These are phyloP conservation scores for Pholiota microspora DNA, from an alignment of 768 basidiomycete genomes.

Conservation along the genomic window DNA sequence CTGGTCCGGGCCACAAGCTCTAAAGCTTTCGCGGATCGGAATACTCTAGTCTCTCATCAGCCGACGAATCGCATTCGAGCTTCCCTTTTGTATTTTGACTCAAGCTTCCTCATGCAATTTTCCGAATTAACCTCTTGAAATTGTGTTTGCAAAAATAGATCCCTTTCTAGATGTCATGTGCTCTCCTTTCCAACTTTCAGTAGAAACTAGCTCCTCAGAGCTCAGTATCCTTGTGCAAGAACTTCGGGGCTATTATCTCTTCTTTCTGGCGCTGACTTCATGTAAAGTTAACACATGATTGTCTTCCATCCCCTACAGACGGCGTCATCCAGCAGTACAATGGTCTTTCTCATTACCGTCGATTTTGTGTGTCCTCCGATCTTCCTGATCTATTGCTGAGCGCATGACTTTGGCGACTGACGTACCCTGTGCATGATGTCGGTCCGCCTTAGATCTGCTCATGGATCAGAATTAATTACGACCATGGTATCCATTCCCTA, in stretches of 20 bases:
- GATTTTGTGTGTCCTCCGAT: neutral
- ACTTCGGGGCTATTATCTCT: conserved; percentile 11
- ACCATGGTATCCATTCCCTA: neutral
- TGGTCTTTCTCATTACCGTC: neutral
- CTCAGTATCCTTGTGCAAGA: conserved; percentile 4
- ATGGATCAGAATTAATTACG: neutral
- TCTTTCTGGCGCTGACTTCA: neutral
- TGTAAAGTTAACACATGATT: neutral
- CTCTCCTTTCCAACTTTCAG: neutral
- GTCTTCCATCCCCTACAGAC: conserved; percentile 8
- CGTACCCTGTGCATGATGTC: neutral
- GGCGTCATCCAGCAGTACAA: neutral
- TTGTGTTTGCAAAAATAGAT: neutral
- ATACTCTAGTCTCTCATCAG: too few relatives aligned
- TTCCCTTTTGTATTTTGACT: neutral
- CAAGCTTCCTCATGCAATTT: neutral
- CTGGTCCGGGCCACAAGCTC: too few relatives aligned
- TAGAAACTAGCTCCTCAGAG: neutral
- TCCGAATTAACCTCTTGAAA: neutral
- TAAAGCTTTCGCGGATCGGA: too few relatives aligned
- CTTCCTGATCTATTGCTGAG: neutral
- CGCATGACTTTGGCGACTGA: neutral
- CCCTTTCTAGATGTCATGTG: neutral
- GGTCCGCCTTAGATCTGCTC: neutral
- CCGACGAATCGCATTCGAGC: neutral